Base-by-base conservation (phyloP, 1,284 basidiomycete species). In the Fistulina hepatica region DNA sequence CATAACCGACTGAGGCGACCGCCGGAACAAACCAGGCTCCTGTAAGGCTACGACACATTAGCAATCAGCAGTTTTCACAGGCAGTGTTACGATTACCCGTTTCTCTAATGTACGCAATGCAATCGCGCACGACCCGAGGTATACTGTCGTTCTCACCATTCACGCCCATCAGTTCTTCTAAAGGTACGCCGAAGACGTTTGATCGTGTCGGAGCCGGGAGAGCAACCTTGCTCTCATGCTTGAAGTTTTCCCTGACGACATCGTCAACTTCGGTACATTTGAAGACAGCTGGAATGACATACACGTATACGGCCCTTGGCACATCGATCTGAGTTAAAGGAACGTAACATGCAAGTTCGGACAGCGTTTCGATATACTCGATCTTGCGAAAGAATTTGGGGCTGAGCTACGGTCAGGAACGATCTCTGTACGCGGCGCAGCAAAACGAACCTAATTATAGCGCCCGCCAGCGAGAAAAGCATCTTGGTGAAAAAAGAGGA, bases 361-460 rank as follows among this genome's bases (percentile, higher is more conserved):
- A 82, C 9, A 91, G 67, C 0, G 81, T 86, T 41, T 71, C 63
- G 40, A 83, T 68, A 54, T 83, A 88, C 22, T 67, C 59, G 44
- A 91, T 69, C 62, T 91, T 91, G 48, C 77, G 76, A 54, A 83
- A 84, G 61, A 91, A 91, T 56, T 91, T 91, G 21, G 86, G 85
- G 49, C 81, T 84, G 42, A n/a, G 12, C 31, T 16, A 6, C 27
- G 28, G 34, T 37, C 28, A 40, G 30, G 36, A n/a, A 21, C 21
- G 12, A 9, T 16, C n/a, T 15, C 33, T 21, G 22, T 30, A 21
- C 7, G 39, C 21, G 6, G 23, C 31, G 28, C 28, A 31, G 9
- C 10, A 4, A 32, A 10, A 41, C 57, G 21, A 39, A 80, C 76
- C 81, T 84, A 50, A 91, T 83, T 45, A 90, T 77, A 28, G 84